phyloP scores from a whole-genome alignment of 2,329 filamentous ascomycete species.

The Colletotrichum limetticola region DNA sequence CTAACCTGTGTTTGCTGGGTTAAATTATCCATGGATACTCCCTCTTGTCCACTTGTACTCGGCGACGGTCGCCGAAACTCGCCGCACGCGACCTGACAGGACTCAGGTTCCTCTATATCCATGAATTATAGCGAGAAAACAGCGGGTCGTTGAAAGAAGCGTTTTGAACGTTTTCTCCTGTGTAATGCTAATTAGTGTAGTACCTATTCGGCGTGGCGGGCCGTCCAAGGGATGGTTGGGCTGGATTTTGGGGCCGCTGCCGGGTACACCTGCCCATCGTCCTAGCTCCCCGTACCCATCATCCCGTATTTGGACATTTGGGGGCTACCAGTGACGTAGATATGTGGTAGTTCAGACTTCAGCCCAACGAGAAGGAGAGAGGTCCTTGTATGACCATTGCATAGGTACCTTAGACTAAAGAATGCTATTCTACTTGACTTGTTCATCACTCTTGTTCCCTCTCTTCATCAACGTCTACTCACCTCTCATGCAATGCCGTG shows the following conservation, averaged over 20 bases:
- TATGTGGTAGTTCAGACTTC: not conserved
- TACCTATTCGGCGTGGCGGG: not conserved
- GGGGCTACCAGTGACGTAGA: constrained; percentile 17
- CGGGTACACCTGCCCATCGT: not conserved
- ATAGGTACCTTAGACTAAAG: not conserved
- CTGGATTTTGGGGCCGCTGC: not conserved
- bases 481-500: not conserved
- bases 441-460: accelerated
- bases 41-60: not conserved
- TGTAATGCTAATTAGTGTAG: too few relatives aligned
- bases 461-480: not conserved
- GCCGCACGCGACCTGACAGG: not conserved
- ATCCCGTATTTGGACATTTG: not conserved
- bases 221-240: not conserved
- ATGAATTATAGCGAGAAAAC: not conserved
- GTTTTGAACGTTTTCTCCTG: not conserved
- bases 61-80: not conserved
- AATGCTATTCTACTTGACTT: not conserved
- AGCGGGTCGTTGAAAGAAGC: not conserved
- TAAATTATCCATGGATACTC: not conserved
- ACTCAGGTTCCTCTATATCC: not conserved
- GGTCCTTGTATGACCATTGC: not conserved
- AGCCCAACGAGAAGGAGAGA: not conserved
- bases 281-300: not conserved
- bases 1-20: not conserved